Conservation (phyloP, 305 asterid species). For the Fraxinus latifolia region DNA sequence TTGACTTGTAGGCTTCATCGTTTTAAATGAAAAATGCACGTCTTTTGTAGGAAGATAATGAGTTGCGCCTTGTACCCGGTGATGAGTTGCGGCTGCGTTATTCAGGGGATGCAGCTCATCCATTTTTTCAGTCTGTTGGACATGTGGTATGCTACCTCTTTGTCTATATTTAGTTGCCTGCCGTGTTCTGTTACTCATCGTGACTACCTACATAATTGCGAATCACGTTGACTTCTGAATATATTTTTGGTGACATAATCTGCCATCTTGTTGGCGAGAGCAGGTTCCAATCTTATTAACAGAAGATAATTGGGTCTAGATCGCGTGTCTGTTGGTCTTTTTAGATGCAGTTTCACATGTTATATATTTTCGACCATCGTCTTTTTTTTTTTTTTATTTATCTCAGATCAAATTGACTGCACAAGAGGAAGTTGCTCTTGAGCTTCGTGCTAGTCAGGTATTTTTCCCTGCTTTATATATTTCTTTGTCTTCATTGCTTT, state of each 20-base stretch:
- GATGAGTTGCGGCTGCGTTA: constrained; percentile 95
- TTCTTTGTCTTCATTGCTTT: not conserved
- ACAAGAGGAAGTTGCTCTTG: constrained; percentile 99
- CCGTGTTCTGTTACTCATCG: not conserved
- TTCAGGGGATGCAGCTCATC: constrained; percentile 96
- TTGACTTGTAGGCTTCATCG: not conserved
- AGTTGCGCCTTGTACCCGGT: constrained; percentile 99
- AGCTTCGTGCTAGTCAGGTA: constrained; percentile 98
- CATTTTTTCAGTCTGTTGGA: constrained; percentile 98
- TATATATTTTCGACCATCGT: not conserved
- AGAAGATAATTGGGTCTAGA: not conserved
- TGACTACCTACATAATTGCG: not conserved
- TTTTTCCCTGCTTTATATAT: not conserved
- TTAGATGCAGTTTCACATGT: not conserved
- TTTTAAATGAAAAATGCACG: constrained; percentile 22
- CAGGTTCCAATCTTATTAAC: not conserved
- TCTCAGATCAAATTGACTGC: constrained; percentile 91
- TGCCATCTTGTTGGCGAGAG: not conserved
- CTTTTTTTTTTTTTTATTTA: constrained; percentile 3
- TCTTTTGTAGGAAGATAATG: constrained; percentile 88
- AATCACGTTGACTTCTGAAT: not conserved
- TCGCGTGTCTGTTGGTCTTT: not conserved
- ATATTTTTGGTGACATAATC: not conserved
- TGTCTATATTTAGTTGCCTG: not conserved
- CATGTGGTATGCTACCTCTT: constrained; percentile 78